Evolutionary conservation across 2,329 filamentous ascomycete genomes (phyloP).

Genomic region (Penicillium sp.): DNA sequence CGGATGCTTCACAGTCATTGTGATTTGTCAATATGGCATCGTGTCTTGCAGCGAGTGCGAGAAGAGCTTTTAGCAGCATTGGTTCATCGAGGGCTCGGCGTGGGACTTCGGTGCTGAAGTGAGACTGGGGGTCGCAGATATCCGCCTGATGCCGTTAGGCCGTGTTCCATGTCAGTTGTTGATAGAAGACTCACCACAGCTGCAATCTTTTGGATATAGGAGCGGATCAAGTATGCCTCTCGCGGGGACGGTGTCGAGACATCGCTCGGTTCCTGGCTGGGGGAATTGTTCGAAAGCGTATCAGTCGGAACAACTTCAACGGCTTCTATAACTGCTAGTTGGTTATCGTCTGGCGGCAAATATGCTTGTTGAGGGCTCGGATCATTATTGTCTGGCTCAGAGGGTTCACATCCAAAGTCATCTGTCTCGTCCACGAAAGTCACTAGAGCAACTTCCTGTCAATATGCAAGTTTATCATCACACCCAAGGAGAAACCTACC

Average conservation of each 20-base stretch:
- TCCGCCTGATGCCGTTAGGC: conserved; percentile 35
- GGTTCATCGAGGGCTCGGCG: conserved; percentile 54
- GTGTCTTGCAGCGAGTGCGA: conserved; percentile 54
- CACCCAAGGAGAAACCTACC: conserved; percentile 1
- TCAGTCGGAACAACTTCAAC: conserved; percentile 8
- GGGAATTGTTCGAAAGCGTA: conserved; percentile 2
- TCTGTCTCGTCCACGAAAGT: conserved; percentile 14
- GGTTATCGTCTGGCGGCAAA: conserved; percentile 7
- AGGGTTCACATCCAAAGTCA: conserved; percentile 4
- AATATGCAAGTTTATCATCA: background rate
- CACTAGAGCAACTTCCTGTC: conserved; percentile 7
- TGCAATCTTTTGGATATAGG: conserved; percentile 20
- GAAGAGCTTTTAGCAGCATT: conserved; percentile 55
- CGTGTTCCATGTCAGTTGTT: background rate
- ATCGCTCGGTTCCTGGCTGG: background rate
- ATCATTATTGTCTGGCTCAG: conserved; percentile 8
- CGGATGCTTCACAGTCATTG: conserved; percentile 49
- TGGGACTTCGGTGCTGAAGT: conserved; percentile 56
- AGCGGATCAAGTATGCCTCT: conserved; percentile 20
- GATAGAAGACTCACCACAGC: conserved; percentile 12
- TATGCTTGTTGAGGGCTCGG: conserved; percentile 1
- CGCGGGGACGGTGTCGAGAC: conserved; percentile 4
- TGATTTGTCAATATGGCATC: conserved; percentile 47
- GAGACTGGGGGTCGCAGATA: conserved; percentile 40
- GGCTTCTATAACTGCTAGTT: background rate